Evolutionary conservation across 2,329 filamentous ascomycete species (phyloP), one percentile per base, ranked within the genome.

Genomic region (Aspergillus persii): DNA sequence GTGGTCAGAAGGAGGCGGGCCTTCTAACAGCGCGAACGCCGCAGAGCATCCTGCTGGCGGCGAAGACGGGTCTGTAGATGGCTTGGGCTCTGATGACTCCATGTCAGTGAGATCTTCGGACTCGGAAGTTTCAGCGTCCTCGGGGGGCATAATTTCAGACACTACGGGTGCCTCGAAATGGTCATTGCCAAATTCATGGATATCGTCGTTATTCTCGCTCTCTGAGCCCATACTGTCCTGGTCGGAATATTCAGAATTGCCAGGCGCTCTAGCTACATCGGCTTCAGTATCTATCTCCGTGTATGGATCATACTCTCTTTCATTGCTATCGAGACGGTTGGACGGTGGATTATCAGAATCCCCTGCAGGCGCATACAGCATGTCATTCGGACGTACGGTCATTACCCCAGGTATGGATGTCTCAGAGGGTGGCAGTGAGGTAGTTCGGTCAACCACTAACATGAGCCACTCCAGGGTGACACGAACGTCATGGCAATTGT

Each of bases 401-500:
- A 23, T 23, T 23, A 23, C 18, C 18, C 2, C 18, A 23, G 18
- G 18, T 23, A 23, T 23, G 18, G 18, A 23, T 23, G 18, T 23
- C 18, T 23, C 18, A 23, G 18, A 23, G 2, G 18, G 18, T 23
- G 18, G 18, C 18, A 23, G 18, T 23, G 18, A 23, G 18, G 61
- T 57, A 33, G 65, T 59, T 33, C 68, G 69, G 57, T 73, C 67
- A 48, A 77, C 66, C 4, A 83, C 77, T 18, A 85, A 74, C 2
- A 79, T 71, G 15, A 84, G 76, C 27, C 76, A 69, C 61, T 86
- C 83, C 26, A 78, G 71, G 1, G 77, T 69, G 9, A 86, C 69
- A 12, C 71, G 73, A 31, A 86, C 71, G 64, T 86, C 84, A 51
- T 75, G 70, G 11, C 81, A 78, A n/a, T 77, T 71, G 15, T 77